Conservation (phyloP, 805 yeast species). For the Saturnispora sekii region DNA sequence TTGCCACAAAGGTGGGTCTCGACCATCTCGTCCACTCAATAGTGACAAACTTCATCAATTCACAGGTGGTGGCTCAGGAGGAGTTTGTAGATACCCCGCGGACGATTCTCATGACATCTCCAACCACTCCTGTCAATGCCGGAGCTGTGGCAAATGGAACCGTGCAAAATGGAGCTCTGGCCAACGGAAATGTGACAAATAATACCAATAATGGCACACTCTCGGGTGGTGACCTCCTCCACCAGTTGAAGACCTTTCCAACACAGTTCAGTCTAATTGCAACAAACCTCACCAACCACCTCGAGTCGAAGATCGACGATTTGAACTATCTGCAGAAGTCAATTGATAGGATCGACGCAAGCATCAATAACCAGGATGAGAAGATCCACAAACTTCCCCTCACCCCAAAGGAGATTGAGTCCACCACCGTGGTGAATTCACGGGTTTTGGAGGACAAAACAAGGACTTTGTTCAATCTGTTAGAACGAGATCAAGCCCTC, state of each 20-base stretch:
- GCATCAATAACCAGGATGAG: conserved; percentile 12
- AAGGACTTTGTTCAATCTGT: conserved; percentile 28
- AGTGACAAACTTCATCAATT: not conserved
- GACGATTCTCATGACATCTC: conserved; percentile 4
- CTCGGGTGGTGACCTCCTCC: not conserved
- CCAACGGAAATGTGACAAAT: not conserved
- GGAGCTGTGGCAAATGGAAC: not conserved
- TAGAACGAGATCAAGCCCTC: conserved; percentile 56
- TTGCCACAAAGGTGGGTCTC: conserved; percentile 2
- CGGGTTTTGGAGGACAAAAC: conserved; percentile 20
- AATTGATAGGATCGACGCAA: conserved; percentile 6
- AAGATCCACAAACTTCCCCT: conserved; percentile 1
- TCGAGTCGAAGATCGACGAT: conserved; percentile 5
- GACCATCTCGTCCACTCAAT: conserved; percentile 6
- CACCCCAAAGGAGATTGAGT: conserved; percentile 2
- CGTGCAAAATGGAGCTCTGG: not conserved
- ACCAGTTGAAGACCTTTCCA: conserved; percentile 3
- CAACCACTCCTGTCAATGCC: not conserved
- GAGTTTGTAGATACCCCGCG: conserved; percentile 4
- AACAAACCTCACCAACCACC: not conserved
- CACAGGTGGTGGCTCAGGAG: too few relatives aligned
- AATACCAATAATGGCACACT: not conserved
- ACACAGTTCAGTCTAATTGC: conserved; percentile 1
- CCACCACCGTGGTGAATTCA: conserved; percentile 1
- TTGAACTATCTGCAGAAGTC: conserved; percentile 7